These are phyloP conservation scores for Lyophyllum atratum DNA, from an alignment of 768 basidiomycete genomes.

Conservation along the genomic window DNA sequence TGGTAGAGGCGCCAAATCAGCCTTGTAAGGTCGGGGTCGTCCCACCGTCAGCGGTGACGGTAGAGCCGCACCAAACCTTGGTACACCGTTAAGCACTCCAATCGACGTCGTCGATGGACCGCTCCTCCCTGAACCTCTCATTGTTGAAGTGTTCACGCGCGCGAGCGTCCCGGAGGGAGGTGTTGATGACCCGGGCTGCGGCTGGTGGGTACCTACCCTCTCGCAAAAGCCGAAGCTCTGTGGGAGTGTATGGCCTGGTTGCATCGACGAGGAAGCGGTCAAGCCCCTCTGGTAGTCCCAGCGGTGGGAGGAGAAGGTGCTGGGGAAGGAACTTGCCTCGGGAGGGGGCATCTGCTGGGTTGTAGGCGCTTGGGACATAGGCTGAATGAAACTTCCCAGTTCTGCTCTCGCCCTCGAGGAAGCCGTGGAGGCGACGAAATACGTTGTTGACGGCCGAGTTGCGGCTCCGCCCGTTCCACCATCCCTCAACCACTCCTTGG, in stretches of 20 bases:
- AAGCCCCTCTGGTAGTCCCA: neutral
- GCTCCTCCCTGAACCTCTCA: no score
- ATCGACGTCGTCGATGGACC: no score
- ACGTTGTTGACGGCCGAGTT: constrained; percentile 27
- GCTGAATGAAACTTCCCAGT: constrained; percentile 26
- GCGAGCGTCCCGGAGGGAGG: no score
- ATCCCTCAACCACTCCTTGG: constrained; percentile 36
- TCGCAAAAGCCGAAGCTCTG: no score
- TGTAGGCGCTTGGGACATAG: constrained; percentile 35
- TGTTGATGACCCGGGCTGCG: no score
- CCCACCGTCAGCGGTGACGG: no score
- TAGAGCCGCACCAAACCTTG: no score
- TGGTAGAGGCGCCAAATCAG: no score
- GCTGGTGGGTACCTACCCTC: no score
- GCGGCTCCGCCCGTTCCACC: constrained; percentile 29
- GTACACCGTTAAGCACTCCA: no score
- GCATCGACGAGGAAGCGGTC: neutral
- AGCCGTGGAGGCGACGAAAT: constrained; percentile 28
- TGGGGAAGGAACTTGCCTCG: neutral
- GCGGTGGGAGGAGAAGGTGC: neutral
- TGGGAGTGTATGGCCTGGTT: neutral
- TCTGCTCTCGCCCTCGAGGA: neutral
- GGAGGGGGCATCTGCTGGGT: constrained; percentile 22
- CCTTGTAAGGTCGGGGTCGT: no score
- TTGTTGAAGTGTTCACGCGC: no score